Base-by-base conservation (phyloP, 306 rosid species). In the Cucurbita argyrosperma region DNA sequence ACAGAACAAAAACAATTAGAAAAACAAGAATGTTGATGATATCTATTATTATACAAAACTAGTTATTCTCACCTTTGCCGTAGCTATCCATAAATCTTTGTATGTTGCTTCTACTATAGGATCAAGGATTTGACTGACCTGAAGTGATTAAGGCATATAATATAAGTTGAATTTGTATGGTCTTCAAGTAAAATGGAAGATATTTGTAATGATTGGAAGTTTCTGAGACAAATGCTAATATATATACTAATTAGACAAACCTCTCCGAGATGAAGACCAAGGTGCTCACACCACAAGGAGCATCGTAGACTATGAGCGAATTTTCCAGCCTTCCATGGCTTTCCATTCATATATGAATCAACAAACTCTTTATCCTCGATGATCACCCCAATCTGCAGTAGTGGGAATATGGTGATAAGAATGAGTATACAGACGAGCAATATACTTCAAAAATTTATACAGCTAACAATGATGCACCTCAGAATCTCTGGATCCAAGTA, bases 401-500 rank as follows among this genome's bases (percentile, higher is more conserved):
- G 23, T 23, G 16, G 42, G 42, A 73, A 23, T 55, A 53, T 43
- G 15, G 16, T 9, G 21, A 8, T 52, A 52, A 9, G 7, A 13
- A 37, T 1, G 14, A 42, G 23, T 7, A 30, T 0, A 30, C 2
- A 30, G 35, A 30, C 35, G 35, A 30, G 2, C 35, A 30, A 30
- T 30, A 30, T 30, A 30, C 35, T 30, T 30, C 35, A 30, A 30
- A 30, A 30, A 30, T 30, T 30, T 30, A 30, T 30, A 30, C 35
- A 30, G 35, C 35, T 30, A 1, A 30, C 4, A 30, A 30, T 30
- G 9, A 23, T 70, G 79, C 85, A 84, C 88, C 88, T 84, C 85
- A 43, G 88, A 84, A 79, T 84, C 88, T 71, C 88, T 82, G 15
- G 85, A 84, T 69, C 88, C 88, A 42, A 84, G 88, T 67, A 84